A percentile compares a stretch with the other conserved stretches of the same genome.
Conservation (phyloP, 495 filamentous ascomycete species). For the Penicillium daleae region DNA sequence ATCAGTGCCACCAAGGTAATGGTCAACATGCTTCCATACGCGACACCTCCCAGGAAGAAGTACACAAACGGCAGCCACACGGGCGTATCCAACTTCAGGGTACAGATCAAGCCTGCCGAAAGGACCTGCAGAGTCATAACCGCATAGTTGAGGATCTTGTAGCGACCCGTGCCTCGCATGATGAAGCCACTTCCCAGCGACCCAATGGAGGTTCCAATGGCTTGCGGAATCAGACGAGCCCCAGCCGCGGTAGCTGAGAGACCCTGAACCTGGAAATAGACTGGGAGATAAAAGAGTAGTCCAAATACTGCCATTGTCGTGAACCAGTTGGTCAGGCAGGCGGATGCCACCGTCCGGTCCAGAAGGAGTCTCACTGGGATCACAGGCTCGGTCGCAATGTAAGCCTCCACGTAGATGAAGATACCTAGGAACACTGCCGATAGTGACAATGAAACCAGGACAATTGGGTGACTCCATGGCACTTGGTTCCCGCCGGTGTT, state of each 20-base stretch:
- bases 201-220: conserved; percentile 69
- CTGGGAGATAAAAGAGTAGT: conserved; percentile 74
- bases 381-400: conserved; percentile 71
- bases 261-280: conserved; percentile 82
- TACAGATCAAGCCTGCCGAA: conserved; percentile 54
- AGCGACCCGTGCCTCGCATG: conserved; percentile 78
- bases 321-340: conserved; percentile 80
- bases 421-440: conserved; percentile 55
- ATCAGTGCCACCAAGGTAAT: conserved; percentile 80
- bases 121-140: conserved; percentile 55
- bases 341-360: conserved; percentile 70
- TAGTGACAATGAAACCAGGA: conserved; percentile 68
- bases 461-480: conserved; percentile 83
- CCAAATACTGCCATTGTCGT: conserved; percentile 55
- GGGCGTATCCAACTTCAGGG: conserved; percentile 60
- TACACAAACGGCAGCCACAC: conserved; percentile 67
- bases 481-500: conserved; percentile 85
- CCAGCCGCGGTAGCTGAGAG: conserved; percentile 72
- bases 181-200: conserved; percentile 71
- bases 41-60: conserved; percentile 67
- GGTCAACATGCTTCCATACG: conserved; percentile 80
- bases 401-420: conserved; percentile 70
- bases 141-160: conserved; percentile 61
- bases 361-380: conserved; percentile 81
- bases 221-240: conserved; percentile 66